Evolutionary conservation across 306 rosid genomes (phyloP).

Genomic region (Geum urbanum): DNA sequence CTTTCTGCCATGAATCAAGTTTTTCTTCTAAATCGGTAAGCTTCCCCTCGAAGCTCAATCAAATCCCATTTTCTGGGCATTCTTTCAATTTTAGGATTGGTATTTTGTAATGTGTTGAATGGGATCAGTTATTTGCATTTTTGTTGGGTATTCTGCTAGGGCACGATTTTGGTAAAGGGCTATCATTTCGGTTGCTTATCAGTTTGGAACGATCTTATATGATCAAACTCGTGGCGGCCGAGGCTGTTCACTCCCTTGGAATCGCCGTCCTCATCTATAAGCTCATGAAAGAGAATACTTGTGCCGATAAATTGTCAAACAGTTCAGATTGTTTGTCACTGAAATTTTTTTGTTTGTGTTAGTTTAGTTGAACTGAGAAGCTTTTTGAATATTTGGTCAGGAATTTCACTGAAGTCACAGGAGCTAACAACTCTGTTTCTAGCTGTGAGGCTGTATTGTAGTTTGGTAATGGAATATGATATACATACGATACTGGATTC

Average conservation of each 20-base stretch:
- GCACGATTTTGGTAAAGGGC: no score
- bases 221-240: constrained; percentile 40
- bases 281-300: constrained; percentile 61
- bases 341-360: neutral
- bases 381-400: constrained; percentile 24
- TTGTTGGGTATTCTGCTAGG: no score
- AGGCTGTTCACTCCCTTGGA: constrained; percentile 66
- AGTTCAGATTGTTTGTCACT: neutral
- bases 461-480: constrained; percentile 79
- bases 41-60: no score
- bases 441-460: constrained; percentile 67
- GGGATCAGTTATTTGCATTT: no score
- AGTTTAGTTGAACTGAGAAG: neutral
- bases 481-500: constrained; percentile 68
- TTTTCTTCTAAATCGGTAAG: no score
- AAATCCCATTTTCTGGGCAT: no score
- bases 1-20: no score
- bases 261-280: constrained; percentile 62
- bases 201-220: no score
- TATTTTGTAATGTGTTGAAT: no score
- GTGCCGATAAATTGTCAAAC: constrained; percentile 42
- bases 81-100: no score
- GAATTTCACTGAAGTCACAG: constrained; percentile 75
- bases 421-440: constrained; percentile 69
- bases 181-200: no score